Evolutionary conservation across 441 rosid species (phyloP), one percentile per base, ranked within the genome.

Genomic region (Macaranga tanarius): DNA sequence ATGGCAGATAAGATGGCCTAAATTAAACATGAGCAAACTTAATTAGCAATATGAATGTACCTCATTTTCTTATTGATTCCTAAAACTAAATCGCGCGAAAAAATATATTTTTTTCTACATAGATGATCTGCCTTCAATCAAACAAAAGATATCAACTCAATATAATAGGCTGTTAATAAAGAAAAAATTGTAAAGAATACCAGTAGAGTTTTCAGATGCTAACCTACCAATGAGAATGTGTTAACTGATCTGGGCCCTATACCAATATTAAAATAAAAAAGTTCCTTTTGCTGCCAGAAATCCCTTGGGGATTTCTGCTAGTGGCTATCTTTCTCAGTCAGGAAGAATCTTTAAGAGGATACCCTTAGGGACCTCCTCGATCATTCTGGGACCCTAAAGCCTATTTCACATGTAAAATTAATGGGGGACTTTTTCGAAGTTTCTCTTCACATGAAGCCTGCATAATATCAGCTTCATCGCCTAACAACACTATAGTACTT

Each of bases 351-450:
- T 67, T 51, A 15, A 5, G 7, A 31, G 38, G 38, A 65, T 57
- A 60, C 60, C 47, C 15, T 5, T 1, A 34, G 75, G 65, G 31
- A 28, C 44, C 25, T 52, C 58, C 22, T 6, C 31, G 58, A 45
- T 57, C 44, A 22, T 22, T 22, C 63, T 56, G 84, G 85, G 78
- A 50, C 82, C 79, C 77, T 9, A n/a, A 34, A 73, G 1, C 62
- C 48, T 45, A 58, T 52, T 55, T 60, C 66, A 51, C 81, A 63
- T 65, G 73, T 50, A 71, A 69, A 69, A 74, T 34, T 51, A 64
- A 70, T 61, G n/a, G 8, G 64, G 2, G 19, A 54, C 69, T 73
- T 77, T 73, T 73, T 34, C 20, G 1, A 5, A 31, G 50, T 31
- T 65, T n/a, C 40, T 22, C n/a, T 51, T 60, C 70, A 70, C 62